A percentile compares a stretch with the other conserved stretches of the same genome.
Conservation (phyloP, 1,139 yeast species). For the Candida tunisiensis region DNA sequence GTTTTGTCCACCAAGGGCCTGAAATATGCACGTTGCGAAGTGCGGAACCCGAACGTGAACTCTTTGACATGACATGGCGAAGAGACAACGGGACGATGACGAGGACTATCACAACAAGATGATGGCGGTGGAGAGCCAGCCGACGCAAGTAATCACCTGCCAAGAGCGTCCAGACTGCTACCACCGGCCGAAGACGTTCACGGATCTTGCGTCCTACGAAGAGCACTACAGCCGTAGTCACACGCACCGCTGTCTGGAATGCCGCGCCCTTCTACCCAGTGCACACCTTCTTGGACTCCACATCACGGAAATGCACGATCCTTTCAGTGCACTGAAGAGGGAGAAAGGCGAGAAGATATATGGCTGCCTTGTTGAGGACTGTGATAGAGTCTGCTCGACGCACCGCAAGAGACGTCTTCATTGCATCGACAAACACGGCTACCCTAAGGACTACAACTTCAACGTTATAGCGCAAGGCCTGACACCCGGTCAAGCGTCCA, state of each 20-base stretch:
- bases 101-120: not conserved
- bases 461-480: constrained; percentile 22
- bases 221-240: constrained; percentile 7
- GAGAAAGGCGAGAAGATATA: constrained; percentile 26
- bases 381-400: constrained; percentile 20
- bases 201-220: constrained; percentile 4
- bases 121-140: not conserved
- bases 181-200: constrained; percentile 5
- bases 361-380: constrained; percentile 25
- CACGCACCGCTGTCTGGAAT: constrained; percentile 22
- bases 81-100: not conserved
- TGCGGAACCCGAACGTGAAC: no score
- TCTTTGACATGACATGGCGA: no score
- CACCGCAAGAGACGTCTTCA: constrained; percentile 28
- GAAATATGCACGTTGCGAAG: no score
- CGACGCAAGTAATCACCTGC: constrained; percentile 4
- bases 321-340: constrained; percentile 22
- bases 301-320: constrained; percentile 36
- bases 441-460: constrained; percentile 28
- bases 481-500: constrained; percentile 9
- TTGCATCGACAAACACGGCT: constrained; percentile 31
- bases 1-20: no score
- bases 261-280: constrained; percentile 27
- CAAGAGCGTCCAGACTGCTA: constrained; percentile 7
- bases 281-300: constrained; percentile 27